Evolutionary conservation across 306 rosid genomes (phyloP).

Genomic region (Quercus wislizeni): DNA sequence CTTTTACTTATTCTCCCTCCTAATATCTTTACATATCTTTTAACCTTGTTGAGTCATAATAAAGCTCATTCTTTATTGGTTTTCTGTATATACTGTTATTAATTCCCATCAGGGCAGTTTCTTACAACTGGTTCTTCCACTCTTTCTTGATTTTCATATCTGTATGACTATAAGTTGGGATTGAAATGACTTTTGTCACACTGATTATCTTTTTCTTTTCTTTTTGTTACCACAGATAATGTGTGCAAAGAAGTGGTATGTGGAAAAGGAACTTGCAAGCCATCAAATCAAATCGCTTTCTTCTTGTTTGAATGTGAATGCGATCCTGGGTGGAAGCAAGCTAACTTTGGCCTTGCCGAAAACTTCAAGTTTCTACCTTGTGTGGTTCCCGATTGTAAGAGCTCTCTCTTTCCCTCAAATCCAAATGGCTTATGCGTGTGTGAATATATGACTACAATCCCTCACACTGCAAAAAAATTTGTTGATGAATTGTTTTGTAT

Average conservation of each 20-base stretch:
- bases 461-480: neutral
- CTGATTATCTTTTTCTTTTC: neutral
- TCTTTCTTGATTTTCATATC: neutral
- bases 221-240: conserved; percentile 39
- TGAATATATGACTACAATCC: neutral
- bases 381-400: conserved; percentile 73
- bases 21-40: neutral
- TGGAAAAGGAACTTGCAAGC: conserved; percentile 82
- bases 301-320: conserved; percentile 64
- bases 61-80: neutral
- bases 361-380: conserved; percentile 71
- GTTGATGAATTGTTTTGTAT: conserved; percentile 1
- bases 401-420: neutral
- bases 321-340: conserved; percentile 72
- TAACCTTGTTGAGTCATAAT: neutral
- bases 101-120: neutral
- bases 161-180: neutral
- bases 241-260: conserved; percentile 68
- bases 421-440: neutral
- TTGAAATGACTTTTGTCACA: neutral
- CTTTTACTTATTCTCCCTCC: neutral
- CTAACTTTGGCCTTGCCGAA: conserved; percentile 24
- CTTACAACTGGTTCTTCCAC: conserved; percentile 8
- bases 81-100: too few relatives aligned
- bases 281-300: conserved; percentile 51